Base-by-base conservation (phyloP, 495 filamentous ascomycete genomes). In the Usnea hakonensis region DNA sequence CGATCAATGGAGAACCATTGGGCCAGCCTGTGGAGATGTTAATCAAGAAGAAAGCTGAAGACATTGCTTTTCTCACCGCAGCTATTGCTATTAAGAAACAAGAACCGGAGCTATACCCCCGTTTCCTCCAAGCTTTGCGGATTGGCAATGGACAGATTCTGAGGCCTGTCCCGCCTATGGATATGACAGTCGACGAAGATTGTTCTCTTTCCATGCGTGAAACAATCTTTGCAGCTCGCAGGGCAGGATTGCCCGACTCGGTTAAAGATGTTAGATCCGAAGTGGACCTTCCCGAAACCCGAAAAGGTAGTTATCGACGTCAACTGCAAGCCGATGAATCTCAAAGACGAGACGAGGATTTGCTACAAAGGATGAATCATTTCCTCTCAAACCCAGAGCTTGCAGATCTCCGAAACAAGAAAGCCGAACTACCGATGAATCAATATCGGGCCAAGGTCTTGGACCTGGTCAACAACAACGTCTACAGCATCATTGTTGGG, bases 401-500 rank as follows among this genome's bases (percentile, higher is more conserved):
- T 35, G 64, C 69, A 57, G 68, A 65, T 5, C 60, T 79, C 32
- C 69, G 72, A 28, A 58, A 61, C 32, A 75, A 77, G 57, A 77
- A 71, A 48, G 70, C 69, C 2, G 68, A 73, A 13, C 63, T 86
- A 33, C 83, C 83, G 4, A 80, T 86, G 72, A 79, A 74, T 43
- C 71, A 77, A 56, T 74, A 75, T 44, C 70, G 70, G 55, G 65
- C 69, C 1, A 37, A 76, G 43, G 71, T 85, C 21, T 65, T 85
- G 10, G 70, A 79, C 1, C 69, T 82, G 57, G 71, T 86, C 54
- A 67, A 75, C 11, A 73, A 76, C 26, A 75, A 83, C 60, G 67
- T 73, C 0, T 81, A 78, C 65, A 78, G 76, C 60, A 79, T 86
- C 44, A 75, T 85, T 54, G 75, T 79, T 54, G 83, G 81, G 38